phyloP scores from a whole-genome alignment of 139 green algal genomes.

The Coccomyxa sp. region DNA sequence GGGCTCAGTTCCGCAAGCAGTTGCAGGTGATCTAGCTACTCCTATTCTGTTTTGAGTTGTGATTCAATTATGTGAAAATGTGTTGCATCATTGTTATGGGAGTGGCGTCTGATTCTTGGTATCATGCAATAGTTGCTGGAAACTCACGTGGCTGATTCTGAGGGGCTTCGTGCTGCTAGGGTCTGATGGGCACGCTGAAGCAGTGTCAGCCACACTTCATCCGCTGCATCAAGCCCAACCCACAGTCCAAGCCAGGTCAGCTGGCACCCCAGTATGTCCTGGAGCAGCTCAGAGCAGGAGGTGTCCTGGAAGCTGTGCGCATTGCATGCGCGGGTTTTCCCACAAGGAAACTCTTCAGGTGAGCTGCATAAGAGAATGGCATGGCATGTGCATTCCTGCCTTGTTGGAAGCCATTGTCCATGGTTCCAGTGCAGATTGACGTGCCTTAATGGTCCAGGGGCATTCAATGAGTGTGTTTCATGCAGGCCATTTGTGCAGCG shows the following conservation, averaged over 20 bases:
- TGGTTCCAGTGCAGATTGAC: background rate
- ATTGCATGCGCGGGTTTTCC: constrained; percentile 91
- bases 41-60: background rate
- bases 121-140: too few species aligned
- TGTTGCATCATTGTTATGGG: background rate
- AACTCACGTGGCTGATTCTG: background rate
- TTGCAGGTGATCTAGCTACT: constrained; percentile 29
- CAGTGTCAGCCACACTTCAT: constrained; percentile 62
- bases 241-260: constrained; percentile 46
- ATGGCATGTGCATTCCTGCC: background rate
- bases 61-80: background rate
- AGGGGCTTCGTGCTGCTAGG: background rate
- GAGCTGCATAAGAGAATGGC: background rate
- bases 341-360: constrained; percentile 64
- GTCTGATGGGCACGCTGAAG: constrained; percentile 67
- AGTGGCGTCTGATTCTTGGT: too few species aligned
- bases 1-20: constrained; percentile 70
- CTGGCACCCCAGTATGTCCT: constrained; percentile 77
- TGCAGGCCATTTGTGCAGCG: constrained; percentile 42
- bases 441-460: background rate
- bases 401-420: background rate
- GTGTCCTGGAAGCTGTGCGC: constrained; percentile 93
- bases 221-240: constrained; percentile 93
- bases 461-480: background rate
- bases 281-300: constrained; percentile 92